These are phyloP conservation scores for Stentor roeselii DNA, from an alignment of 73 alveolate species.

Conservation along the genomic window DNA sequence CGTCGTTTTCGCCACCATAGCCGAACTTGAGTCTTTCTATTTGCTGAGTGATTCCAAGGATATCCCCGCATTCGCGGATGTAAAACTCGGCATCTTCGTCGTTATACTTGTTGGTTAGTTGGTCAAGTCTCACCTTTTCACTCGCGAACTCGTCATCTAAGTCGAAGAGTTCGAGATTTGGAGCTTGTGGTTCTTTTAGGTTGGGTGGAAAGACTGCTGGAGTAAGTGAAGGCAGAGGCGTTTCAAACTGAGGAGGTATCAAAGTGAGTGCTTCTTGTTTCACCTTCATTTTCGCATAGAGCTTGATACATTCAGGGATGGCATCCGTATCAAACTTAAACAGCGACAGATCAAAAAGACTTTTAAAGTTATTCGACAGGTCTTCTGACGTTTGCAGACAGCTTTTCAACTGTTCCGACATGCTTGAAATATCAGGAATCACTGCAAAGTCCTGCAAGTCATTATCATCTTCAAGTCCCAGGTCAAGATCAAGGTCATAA, in stretches of 20 bases:
- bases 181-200: conserved; percentile 94
- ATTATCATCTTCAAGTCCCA: conserved; percentile 37
- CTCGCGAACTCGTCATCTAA: conserved; percentile 97
- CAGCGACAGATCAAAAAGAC: conserved; percentile 69
- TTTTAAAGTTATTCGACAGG: conserved; percentile 81
- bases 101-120: conserved; percentile 88
- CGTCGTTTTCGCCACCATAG: conserved; percentile 18
- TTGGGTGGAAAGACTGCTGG: conserved; percentile 98
- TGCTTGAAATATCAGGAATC: conserved; percentile 95
- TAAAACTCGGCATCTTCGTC: conserved; percentile 92
- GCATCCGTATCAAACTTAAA: conserved; percentile 87
- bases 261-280: conserved; percentile 92
- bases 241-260: conserved; percentile 98
- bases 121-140: conserved; percentile 90
- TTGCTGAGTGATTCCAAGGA: conserved; percentile 80
- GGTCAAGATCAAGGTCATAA: conserved; percentile 30
- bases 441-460: conserved; percentile 77
- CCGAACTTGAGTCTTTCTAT: conserved; percentile 46
- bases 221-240: conserved; percentile 91
- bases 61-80: conserved; percentile 88
- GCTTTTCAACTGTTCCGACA: conserved; percentile 89
- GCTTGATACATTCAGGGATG: conserved; percentile 82
- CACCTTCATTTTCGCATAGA: conserved; percentile 71
- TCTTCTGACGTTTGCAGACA: conserved; percentile 85
- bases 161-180: conserved; percentile 94